Evolutionary conservation across 768 basidiomycete species (phyloP), one percentile per base, ranked within the genome.

Genomic region (Tulasnella sp.): DNA sequence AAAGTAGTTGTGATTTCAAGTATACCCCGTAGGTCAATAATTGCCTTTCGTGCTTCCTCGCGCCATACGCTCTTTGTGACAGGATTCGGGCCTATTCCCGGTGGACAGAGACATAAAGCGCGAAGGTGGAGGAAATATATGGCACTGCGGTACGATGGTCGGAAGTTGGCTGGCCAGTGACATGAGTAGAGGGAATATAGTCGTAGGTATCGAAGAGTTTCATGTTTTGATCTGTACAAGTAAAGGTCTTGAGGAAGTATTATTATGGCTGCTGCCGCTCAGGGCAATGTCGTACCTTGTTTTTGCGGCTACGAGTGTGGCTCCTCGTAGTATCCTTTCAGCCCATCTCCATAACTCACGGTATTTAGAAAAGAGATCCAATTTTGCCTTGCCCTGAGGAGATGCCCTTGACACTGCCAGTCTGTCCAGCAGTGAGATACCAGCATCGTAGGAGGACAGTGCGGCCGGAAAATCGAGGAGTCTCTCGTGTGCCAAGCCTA

Each of bases 321-420:
- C 82, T n/a, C 92, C 78, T 73, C 86, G 85, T n/a, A 92, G 71
- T 21, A 88, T 74, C 17, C 81, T 75, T 63, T 94, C 89, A 2
- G 79, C 73, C 86, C 87, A 92, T 49, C 90, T 75, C 75, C 88
- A 91, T 8, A 93, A 74, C 64, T 97, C 92, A 6, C 84, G 83
- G 55, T 85, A 81, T 43, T 76, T 76, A 3, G 71, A 66, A 63
- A 90, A 90, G 4, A 81, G 73, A 2, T 76, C 69, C 41, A 74
- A 74, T 54, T 74, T 74, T n/a, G 71, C 64, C 60, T 68, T 63
- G 49, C 45, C 37, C 57, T 59, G 32, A 5, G 52, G 40, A 7
- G 29, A 36, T 23, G 57, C 31, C 54, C 48, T 49, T n/a, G 59
- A 43, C n/a, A 53, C 31, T 17, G 57, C 48, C 39, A 62, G 57